Evolutionary conservation across 805 yeast genomes (phyloP), one percentile per base, ranked within the genome.

Genomic region (Candida pseudofarinosa): DNA sequence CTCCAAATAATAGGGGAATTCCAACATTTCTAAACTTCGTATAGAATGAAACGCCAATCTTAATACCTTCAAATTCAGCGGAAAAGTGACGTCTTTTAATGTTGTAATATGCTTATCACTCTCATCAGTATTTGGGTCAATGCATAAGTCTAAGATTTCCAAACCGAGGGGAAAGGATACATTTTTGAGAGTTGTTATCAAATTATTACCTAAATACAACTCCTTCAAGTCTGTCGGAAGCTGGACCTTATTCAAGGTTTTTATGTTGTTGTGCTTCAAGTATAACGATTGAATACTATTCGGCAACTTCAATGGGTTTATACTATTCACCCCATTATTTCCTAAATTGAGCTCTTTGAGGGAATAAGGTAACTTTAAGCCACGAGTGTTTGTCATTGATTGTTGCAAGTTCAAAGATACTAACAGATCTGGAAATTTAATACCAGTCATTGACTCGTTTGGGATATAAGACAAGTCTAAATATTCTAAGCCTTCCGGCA

Each of bases 361-460:
- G 19, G 44, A 49, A 17, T 60, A 55, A 1, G 74, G 74, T 26
- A 71, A 49, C 45, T 69, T 71, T 26, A 71, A 54, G 0, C 75
- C 75, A 39, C 76, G 50, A 1, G 74, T 69, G 45, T 59, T 69
- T 4, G 74, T 68, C 74, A 70, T 71, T 2, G 73, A 66, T 40
- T 65, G 66, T 48, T 69, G 74, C 10, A 71, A 50, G 44, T 71
- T 71, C 39, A 71, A 59, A 1, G 55, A 57, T 17, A 52, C 51
- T 23, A 65, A 50, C 55, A 52, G 58, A 41, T 71, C 76, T 1
- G 76, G 76, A 40, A 71, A 69, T 44, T 67, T 70, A n/a, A 71
- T 60, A 1, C 75, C 73, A 0, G 74, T 64, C 76, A 71, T 70
- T 7, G 71, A 61, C 47, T 71, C 76, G 47, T 69, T 71, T 3